A percentile compares a stretch with the other conserved stretches of the same genome.
Evolutionary conservation across 176 grass and related monocot genomes (phyloP).

Genomic region (Tillandsia fasciculata): DNA sequence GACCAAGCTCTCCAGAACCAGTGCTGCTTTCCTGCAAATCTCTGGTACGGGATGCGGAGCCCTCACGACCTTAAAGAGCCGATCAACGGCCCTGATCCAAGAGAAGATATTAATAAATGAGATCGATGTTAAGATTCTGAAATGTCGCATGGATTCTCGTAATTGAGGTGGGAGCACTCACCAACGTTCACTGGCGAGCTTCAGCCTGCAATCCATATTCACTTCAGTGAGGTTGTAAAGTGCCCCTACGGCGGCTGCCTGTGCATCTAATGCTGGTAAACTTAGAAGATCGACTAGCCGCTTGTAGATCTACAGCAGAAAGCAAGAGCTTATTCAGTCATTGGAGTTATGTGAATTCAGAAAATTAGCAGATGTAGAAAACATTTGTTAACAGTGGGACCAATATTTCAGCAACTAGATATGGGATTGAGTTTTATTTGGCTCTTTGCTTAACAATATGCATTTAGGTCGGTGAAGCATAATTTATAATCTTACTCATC

Average conservation of each 20-base stretch:
- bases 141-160: too few relatives aligned
- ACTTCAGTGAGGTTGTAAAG: conserved; percentile 96
- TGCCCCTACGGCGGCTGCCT: conserved; percentile 81
- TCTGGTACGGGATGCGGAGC: conserved; percentile 66
- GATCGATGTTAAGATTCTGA: not conserved
- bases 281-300: conserved; percentile 86
- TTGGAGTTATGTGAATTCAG: not conserved
- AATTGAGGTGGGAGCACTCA: conserved; percentile 17
- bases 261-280: conserved; percentile 79
- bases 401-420: not conserved
- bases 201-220: conserved; percentile 85
- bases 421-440: too few relatives aligned
- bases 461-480: too few relatives aligned
- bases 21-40: conserved; percentile 77
- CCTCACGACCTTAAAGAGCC: conserved; percentile 82
- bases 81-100: conserved; percentile 82
- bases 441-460: too few relatives aligned
- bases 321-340: conserved; percentile 12
- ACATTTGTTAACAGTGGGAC: not conserved
- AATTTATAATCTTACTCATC: too few relatives aligned
- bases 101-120: not conserved
- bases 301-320: conserved; percentile 62
- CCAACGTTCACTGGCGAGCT: conserved; percentile 89
- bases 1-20: conserved; percentile 87
- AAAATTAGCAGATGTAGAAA: not conserved